Conservation (phyloP, 2,329 filamentous ascomycete genomes). For the Phaeosphaeria sp. region DNA sequence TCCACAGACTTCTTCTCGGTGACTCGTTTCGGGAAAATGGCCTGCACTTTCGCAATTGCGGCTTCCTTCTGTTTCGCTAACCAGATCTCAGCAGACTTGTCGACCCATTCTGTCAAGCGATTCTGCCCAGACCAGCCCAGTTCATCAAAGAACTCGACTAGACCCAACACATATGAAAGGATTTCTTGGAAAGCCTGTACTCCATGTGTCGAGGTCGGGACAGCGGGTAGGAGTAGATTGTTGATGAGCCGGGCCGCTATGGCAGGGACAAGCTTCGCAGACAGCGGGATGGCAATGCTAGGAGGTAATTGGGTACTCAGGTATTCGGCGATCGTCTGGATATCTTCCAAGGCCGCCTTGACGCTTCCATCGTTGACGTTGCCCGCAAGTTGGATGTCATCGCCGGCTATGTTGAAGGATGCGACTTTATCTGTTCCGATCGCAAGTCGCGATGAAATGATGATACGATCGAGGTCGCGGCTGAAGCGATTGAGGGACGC, state of each 20-base stretch:
- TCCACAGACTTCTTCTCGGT: constrained; percentile 75
- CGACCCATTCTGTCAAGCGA: constrained; percentile 79
- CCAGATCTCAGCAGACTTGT: constrained; percentile 83
- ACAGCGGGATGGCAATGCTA: constrained; percentile 62
- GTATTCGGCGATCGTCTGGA: constrained; percentile 56
- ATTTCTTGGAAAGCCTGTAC: constrained; percentile 75
- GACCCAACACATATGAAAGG: constrained; percentile 68
- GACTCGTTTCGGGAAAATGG: constrained; percentile 71
- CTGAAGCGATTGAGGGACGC: constrained; percentile 65
- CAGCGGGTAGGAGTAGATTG: constrained; percentile 75
- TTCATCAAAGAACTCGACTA: constrained; percentile 69
- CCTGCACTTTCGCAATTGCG: constrained; percentile 77
- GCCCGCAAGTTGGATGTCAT: constrained; percentile 42
- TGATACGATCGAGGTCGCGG: constrained; percentile 66
- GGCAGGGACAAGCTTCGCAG: constrained; percentile 72
- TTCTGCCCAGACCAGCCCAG: constrained; percentile 68
- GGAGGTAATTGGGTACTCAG: constrained; percentile 59
- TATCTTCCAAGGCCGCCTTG: constrained; percentile 38
- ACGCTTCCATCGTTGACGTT: constrained; percentile 36
- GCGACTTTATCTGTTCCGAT: constrained; percentile 43
- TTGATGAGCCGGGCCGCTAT: constrained; percentile 73
- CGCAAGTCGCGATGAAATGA: constrained; percentile 66
- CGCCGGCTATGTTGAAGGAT: constrained; percentile 41
- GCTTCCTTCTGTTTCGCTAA: constrained; percentile 81
- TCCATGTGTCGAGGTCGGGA: constrained; percentile 76